Evolutionary conservation across 2,329 filamentous ascomycete species (phyloP), one percentile per base, ranked within the genome.

Genomic region (Monosporascus sp.): DNA sequence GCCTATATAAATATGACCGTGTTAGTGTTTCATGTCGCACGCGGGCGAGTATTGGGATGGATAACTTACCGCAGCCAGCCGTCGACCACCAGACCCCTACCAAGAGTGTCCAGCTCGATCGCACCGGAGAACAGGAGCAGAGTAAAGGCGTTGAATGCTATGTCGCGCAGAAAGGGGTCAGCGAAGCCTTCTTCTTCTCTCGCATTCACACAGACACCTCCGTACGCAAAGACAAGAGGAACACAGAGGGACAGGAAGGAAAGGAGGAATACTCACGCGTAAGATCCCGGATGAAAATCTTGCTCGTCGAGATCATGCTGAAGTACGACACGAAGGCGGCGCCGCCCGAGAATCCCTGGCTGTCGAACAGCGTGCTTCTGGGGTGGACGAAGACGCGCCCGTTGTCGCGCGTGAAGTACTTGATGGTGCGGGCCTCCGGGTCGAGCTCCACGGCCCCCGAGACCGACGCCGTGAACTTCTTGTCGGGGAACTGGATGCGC

Each of bases 311-410:
- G 74, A 97, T 94, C 71, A 96, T 91, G 50, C 82, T 89, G 70
- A 97, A 97, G 70, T 96, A 97, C 50, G 86, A 87, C 69, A 99
- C 76, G 69, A 93, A 97, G 1, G 83, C 80, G 5, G 88, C 87
- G 50, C 85, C 83, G 7, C 81, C 85, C 3, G 88, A 82, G 66
- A 95, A 96, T 0, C 78, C 81, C 66, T 96, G 89, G 11, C 84
- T 86, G 50, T 86, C 87, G 68, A 97, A 97, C 9, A 97, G 77
- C 1, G 88, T 91, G 45, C 89, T 95, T 62, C 84, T 86, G 0
- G 94, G 94, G 66, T 99, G 94, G 17, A 97, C 86, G 70, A 99
- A 99, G 14, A 97, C 90, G 7, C 94, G 81, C 0, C 88, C 89
- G 60, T 88, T 89, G 62, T 91, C 88, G 65, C 89, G 86, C 60